Evolutionary conservation across 2,329 filamentous ascomycete genomes (phyloP).

Genomic region (Sarocladiaceae sp.): DNA sequence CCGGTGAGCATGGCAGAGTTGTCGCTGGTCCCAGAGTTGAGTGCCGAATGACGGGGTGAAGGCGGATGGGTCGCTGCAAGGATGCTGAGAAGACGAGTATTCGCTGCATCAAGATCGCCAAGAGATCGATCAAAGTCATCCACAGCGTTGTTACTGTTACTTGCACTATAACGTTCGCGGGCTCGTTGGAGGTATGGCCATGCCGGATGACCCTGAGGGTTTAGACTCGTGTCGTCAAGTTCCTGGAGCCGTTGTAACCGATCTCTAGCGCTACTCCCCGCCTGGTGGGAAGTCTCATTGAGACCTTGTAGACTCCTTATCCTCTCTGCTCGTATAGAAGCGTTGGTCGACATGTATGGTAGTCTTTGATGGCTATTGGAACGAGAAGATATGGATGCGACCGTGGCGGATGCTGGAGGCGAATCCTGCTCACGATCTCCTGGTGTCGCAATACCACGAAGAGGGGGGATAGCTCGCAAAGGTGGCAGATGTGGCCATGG

Average conservation of each 20-base stretch:
- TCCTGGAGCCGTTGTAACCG: constrained; percentile 16
- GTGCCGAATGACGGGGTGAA: constrained; percentile 25
- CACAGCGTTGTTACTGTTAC: neutral
- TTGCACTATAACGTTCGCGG: neutral
- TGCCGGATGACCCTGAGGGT: neutral
- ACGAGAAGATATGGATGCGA: too few relatives aligned
- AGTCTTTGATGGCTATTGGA: neutral
- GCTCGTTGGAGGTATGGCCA: neutral
- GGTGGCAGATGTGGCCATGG: constrained; percentile 7
- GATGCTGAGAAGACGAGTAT: constrained; percentile 38
- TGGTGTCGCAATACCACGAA: constrained; percentile 8
- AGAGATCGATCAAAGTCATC: neutral
- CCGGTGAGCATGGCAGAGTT: neutral
- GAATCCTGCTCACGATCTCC: constrained; percentile 8
- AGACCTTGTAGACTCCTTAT: constrained; percentile 17
- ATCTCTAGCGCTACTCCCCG: too few relatives aligned
- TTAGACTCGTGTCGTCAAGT: constrained; percentile 22
- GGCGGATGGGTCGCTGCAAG: constrained; percentile 33
- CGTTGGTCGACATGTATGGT: constrained; percentile 17
- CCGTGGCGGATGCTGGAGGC: neutral
- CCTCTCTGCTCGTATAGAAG: constrained; percentile 30
- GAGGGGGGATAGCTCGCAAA: constrained; percentile 4
- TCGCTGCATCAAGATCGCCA: constrained; percentile 29
- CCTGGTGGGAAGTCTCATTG: neutral
- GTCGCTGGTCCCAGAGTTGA: neutral